Base-by-base conservation (phyloP, 441 rosid genomes). In the Gossypium gossypioides region DNA sequence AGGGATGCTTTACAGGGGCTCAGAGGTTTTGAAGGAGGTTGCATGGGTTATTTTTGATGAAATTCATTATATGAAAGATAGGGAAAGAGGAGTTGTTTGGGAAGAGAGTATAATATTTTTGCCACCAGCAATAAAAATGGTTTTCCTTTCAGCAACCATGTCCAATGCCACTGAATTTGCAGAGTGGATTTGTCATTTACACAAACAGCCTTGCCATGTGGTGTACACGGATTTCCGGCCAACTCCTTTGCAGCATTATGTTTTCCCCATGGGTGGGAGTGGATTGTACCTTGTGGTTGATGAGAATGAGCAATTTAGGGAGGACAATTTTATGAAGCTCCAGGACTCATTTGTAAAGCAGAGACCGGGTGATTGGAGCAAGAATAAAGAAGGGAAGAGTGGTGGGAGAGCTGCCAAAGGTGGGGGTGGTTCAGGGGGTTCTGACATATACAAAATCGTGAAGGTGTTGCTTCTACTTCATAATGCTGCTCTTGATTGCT, bases 11-110 rank as follows among this genome's bases (percentile, higher is more conserved):
- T 91, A 86, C 56, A 79, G 97, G 75, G 98, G 98, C 3, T 90
- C 97, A 1, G 96, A 94, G 80, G 91, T 94, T 69, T 78, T 94
- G 82, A 94, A 94, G 78, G 98, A 94, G 82, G 98, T 94, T 80
- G 88, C 97, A 3, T 93, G 97, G 98, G 97, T 93, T 54, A 86
- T 93, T 66, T 93, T 93, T 74, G 97, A 93, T 78, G 98, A 93
- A 81, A 93, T 93, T 56, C 98, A 93, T 82, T 93, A 93, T 65
- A 93, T 91, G 97, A 93, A 87, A 80, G 98, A 93, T 80, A 87
- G 97, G 68, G 98, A 93, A 79, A 84, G 97, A 72, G 98, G 98
- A 2, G 98, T 91, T 76, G 98, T 93, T 62, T 93, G 98, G 98
- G 97, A 93, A 69, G 98, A 91, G 87, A 91, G 96, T 86, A 93